Percentiles rank a stretch among this genome's conserved stretches.
phyloP scores from a whole-genome alignment of 352 stramenopile species.

The Phytophthora uliginosa region DNA sequence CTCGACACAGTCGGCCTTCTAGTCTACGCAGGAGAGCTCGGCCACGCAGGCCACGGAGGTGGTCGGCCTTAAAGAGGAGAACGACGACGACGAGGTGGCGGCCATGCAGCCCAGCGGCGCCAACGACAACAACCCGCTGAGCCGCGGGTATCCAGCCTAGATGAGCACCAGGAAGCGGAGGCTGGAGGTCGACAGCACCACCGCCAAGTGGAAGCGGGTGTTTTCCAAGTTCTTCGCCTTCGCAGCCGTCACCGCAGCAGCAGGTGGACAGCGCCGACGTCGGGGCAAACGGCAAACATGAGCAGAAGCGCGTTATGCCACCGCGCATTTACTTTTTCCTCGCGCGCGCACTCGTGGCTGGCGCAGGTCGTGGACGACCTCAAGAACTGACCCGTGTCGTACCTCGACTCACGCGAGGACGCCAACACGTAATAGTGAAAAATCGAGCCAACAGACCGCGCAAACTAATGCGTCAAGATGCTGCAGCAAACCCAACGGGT shows the following conservation, averaged over 20 bases:
- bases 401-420: slow-evolving; percentile 56
- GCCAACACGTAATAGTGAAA: slow-evolving; percentile 32
- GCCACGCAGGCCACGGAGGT: slow-evolving; percentile 11
- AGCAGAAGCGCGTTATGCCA: slow-evolving; percentile 44
- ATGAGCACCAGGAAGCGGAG: slow-evolving; percentile 27
- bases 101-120: slow-evolving; percentile 31
- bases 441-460: slow-evolving; percentile 32
- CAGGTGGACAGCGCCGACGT: slow-evolving; percentile 14
- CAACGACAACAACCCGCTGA: slow-evolving; percentile 2
- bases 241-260: slow-evolving; percentile 8
- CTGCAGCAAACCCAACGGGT: slow-evolving; percentile 34
- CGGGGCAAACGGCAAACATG: slow-evolving; percentile 33
- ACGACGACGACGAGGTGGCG: slow-evolving; percentile 30
- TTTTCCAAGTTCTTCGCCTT: slow-evolving; percentile 36
- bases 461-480: slow-evolving; percentile 31
- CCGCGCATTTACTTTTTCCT: slow-evolving; percentile 90
- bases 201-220: slow-evolving; percentile 33
- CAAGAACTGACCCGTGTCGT: slow-evolving; percentile 78
- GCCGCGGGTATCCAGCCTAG: slow-evolving; percentile 25
- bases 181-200: slow-evolving; percentile 12
- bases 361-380: slow-evolving; percentile 88
- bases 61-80: neutral
- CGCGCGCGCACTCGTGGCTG: slow-evolving; percentile 88
- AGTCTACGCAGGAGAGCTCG: slow-evolving; percentile 19
- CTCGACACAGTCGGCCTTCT: slow-evolving; percentile 10